Conservation (phyloP, 2,329 filamentous ascomycete genomes). For the Colletotrichum agaves region DNA sequence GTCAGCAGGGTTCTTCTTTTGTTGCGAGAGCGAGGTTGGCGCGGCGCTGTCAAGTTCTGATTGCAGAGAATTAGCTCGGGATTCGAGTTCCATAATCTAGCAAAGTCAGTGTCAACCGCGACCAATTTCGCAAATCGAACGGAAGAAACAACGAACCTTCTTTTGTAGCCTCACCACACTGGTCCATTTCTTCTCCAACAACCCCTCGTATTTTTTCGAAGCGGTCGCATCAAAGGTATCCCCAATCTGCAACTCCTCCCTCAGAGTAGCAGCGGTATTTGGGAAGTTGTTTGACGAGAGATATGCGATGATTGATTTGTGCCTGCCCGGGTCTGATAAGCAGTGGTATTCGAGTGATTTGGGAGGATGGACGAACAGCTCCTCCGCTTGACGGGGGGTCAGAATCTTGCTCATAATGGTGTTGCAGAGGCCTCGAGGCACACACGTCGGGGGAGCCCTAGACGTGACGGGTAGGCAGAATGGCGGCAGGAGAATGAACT, state of each 20-base stretch:
- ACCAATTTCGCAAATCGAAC: not conserved
- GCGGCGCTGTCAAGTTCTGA: slow-evolving; percentile 86
- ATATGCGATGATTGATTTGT: slow-evolving; percentile 95
- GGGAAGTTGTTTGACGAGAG: slow-evolving; percentile 78
- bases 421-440: not conserved
- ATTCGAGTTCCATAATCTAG: slow-evolving; percentile 93
- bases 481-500: too few relatives aligned
- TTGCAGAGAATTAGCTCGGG: slow-evolving; percentile 77
- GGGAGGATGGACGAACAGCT: slow-evolving; percentile 69
- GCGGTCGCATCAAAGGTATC: slow-evolving; percentile 80
- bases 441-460: too few relatives aligned
- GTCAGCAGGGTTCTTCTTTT: slow-evolving; percentile 83
- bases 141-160: slow-evolving; percentile 69
- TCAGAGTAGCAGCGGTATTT: slow-evolving; percentile 75
- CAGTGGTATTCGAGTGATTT: slow-evolving; percentile 4
- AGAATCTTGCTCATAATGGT: slow-evolving; percentile 76
- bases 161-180: slow-evolving; percentile 94
- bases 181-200: slow-evolving; percentile 99
- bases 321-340: slow-evolving; percentile 60
- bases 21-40: slow-evolving; percentile 76
- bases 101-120: not conserved
- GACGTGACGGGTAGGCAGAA: too few relatives aligned
- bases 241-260: slow-evolving; percentile 78
- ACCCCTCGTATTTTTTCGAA: slow-evolving; percentile 91
- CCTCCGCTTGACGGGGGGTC: slow-evolving; percentile 84